These are phyloP conservation scores for Pleurotus djamor DNA, from an alignment of 768 basidiomycete species.

Conservation along the genomic window DNA sequence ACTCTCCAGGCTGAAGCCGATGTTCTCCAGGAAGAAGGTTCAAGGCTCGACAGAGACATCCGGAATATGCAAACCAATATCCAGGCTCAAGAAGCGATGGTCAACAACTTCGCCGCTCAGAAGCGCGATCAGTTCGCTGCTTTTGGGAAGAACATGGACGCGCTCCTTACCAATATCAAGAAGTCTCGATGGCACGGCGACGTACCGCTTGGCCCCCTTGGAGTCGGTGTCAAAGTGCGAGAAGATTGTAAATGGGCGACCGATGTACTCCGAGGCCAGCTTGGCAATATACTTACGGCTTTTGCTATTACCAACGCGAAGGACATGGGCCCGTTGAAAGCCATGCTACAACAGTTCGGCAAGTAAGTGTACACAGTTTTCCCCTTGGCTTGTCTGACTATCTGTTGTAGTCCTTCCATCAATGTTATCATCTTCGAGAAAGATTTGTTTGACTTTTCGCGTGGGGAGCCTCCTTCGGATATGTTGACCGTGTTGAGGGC, in stretches of 20 bases:
- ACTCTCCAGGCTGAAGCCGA: constrained; percentile 14
- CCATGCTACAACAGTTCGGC: constrained; percentile 51
- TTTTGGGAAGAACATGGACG: constrained; percentile 62
- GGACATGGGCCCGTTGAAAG: constrained; percentile 58
- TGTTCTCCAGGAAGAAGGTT: constrained; percentile 30
- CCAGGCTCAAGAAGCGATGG: constrained; percentile 43
- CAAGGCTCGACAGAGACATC: constrained; percentile 26
- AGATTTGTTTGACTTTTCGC: constrained; percentile 79
- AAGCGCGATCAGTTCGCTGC: constrained; percentile 58
- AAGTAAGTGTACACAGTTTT: constrained; percentile 49
- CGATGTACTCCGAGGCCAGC: constrained; percentile 56
- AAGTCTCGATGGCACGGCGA: constrained; percentile 61
- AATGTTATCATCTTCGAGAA: constrained; percentile 63
- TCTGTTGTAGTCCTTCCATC: constrained; percentile 33
- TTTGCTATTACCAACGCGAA: constrained; percentile 74
- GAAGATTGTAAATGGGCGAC: constrained; percentile 61
- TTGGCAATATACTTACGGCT: constrained; percentile 57
- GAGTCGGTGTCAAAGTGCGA: constrained; percentile 69
- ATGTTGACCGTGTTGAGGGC: constrained; percentile 79
- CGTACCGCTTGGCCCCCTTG: constrained; percentile 76
- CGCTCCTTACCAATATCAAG: constrained; percentile 51
- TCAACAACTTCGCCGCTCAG: constrained; percentile 43
- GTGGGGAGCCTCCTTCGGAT: constrained; percentile 64
- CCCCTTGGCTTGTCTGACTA: background rate
- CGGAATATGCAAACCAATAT: constrained; percentile 38